Conservation (phyloP, 495 filamentous ascomycete species). For the Xylaria bambusicola region DNA sequence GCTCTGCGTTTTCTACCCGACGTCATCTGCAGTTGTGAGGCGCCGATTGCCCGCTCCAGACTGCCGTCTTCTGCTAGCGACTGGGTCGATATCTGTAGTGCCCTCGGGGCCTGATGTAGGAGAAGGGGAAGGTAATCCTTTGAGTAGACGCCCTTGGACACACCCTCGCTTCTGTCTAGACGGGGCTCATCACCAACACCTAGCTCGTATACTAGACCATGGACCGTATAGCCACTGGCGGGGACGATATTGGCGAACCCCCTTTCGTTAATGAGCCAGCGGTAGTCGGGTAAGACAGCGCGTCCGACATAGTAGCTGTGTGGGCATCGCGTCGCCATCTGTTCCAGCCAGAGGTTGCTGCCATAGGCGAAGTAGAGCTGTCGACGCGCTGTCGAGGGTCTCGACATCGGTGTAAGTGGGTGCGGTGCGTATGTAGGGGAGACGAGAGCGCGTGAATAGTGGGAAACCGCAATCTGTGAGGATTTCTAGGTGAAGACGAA, state of each 20-base stretch:
- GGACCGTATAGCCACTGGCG: constrained; percentile 27
- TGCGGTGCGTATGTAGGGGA: neutral
- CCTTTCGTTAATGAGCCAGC: constrained; percentile 66
- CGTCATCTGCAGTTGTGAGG: neutral
- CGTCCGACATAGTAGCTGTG: constrained; percentile 49
- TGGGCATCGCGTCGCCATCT: constrained; percentile 67
- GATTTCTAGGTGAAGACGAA: neutral
- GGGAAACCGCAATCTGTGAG: neutral
- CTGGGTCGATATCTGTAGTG: constrained; percentile 1
- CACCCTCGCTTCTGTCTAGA: constrained; percentile 60
- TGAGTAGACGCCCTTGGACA: constrained; percentile 56
- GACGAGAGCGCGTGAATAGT: no score
- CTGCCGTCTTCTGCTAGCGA: constrained; percentile 2
- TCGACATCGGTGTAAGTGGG: constrained; percentile 7
- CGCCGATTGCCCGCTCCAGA: neutral
- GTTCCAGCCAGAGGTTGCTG: constrained; percentile 66
- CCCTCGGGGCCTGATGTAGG: constrained; percentile 4
- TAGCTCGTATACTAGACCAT: constrained; percentile 57
- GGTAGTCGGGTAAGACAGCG: constrained; percentile 53
- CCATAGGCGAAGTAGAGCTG: constrained; percentile 73
- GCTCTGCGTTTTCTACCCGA: neutral
- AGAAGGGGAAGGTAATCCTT: constrained; percentile 30
- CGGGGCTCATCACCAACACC: constrained; percentile 42
- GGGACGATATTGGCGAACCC: constrained; percentile 72
- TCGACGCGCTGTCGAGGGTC: neutral